Conservation (phyloP, 2,329 filamentous ascomycete genomes). For the Thielaviopsis punctulata region DNA sequence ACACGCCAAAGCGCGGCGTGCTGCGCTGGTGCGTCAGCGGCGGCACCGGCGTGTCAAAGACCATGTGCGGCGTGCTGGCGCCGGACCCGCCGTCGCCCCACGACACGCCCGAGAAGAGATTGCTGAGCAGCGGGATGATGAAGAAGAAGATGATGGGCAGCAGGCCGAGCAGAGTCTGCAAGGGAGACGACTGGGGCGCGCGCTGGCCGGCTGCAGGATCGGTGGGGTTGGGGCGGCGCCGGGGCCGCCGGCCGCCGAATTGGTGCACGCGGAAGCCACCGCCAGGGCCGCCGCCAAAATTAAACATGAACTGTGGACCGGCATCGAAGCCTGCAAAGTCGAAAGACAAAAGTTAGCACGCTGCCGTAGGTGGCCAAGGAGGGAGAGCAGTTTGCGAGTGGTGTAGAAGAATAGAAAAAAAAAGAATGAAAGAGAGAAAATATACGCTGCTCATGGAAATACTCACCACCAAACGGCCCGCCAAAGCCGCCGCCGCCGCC, state of each 20-base stretch:
- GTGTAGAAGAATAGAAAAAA: not conserved
- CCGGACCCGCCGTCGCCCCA: slow-evolving; percentile 24
- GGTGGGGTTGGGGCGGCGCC: slow-evolving; percentile 54
- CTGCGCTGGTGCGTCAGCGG: slow-evolving; percentile 60
- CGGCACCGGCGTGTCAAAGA: slow-evolving; percentile 52
- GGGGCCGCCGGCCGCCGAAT: slow-evolving; percentile 67
- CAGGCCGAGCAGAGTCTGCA: slow-evolving; percentile 52
- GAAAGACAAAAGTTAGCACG: slow-evolving; percentile 11
- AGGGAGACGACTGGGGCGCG: slow-evolving; percentile 23
- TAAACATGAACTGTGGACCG: slow-evolving; percentile 85
- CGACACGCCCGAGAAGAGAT: slow-evolving; percentile 47
- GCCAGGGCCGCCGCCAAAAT: slow-evolving; percentile 67
- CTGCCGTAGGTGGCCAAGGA: not conserved
- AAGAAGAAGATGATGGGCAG: slow-evolving; percentile 83
- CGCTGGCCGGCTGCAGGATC: slow-evolving; percentile 29
- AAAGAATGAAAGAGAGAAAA: not conserved
- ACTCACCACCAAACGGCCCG: slow-evolving; percentile 30
- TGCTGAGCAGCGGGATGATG: slow-evolving; percentile 66
- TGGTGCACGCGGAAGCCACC: slow-evolving; percentile 90
- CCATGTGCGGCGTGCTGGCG: slow-evolving; percentile 44
- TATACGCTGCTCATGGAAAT: not conserved
- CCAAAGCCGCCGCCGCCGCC: slow-evolving; percentile 57
- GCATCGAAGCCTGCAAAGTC: slow-evolving; percentile 43
- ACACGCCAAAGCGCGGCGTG: slow-evolving; percentile 52
- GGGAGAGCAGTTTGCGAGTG: not conserved